These are phyloP conservation scores for Brettanomyces sp. DNA, from an alignment of 805 yeast species.

Conservation along the genomic window DNA sequence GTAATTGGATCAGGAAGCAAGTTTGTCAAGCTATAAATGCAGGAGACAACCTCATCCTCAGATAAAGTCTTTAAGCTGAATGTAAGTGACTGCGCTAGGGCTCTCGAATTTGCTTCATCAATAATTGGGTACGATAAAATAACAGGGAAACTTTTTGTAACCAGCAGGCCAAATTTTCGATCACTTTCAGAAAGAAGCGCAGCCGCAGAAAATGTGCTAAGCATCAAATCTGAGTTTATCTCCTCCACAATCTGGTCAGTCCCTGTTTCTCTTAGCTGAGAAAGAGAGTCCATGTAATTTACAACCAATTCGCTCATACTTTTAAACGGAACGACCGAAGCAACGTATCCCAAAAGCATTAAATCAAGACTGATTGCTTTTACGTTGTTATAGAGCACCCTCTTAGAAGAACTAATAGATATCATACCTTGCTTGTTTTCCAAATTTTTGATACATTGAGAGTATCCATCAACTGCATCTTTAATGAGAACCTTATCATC, in stretches of 20 bases:
- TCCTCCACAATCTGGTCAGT: conserved; percentile 20
- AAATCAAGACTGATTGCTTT: conserved; percentile 40
- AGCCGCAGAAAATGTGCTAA: conserved; percentile 27
- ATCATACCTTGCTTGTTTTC: conserved; percentile 16
- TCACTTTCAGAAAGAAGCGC: conserved; percentile 24
- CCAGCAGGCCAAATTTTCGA: conserved; percentile 32
- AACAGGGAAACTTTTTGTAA: conserved; percentile 31
- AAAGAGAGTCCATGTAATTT: conserved; percentile 31
- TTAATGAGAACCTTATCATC: conserved; percentile 10
- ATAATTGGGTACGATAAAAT: conserved; percentile 49
- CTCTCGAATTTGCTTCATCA: conserved; percentile 34
- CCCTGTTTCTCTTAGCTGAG: conserved; percentile 10
- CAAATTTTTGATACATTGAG: conserved; percentile 14
- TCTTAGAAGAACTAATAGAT: conserved; percentile 17
- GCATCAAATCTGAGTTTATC: conserved; percentile 37
- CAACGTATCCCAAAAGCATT: conserved; percentile 45
- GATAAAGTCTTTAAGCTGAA: conserved; percentile 57
- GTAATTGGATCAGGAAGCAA: conserved; percentile 38
- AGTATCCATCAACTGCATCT: conserved; percentile 10
- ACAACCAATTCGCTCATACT: conserved; percentile 38
- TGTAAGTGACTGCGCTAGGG: conserved; percentile 51
- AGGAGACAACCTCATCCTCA: conserved; percentile 75
- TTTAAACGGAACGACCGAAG: conserved; percentile 35
- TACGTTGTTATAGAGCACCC: conserved; percentile 16
- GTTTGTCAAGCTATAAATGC: conserved; percentile 77